These are phyloP conservation scores for Sporobolomyces phaffii DNA, from an alignment of 768 basidiomycete genomes.

Conservation along the genomic window DNA sequence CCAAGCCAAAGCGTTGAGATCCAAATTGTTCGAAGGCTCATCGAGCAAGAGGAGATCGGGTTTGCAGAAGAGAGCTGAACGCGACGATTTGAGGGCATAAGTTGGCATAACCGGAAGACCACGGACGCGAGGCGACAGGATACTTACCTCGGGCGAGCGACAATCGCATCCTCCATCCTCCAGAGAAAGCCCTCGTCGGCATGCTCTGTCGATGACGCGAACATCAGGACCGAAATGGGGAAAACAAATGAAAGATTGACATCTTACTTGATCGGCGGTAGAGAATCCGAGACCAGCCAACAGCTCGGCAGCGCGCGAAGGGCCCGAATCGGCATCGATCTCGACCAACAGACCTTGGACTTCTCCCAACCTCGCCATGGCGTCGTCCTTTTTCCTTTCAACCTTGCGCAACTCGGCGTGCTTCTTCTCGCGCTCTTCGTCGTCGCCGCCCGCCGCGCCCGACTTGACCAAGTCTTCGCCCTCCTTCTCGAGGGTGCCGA, in stretches of 20 bases:
- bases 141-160: conserved; percentile 61
- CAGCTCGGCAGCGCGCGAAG: conserved; percentile 81
- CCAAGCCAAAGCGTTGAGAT: conserved; percentile 95
- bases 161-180: conserved; percentile 97
- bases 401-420: conserved; percentile 34
- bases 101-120: too few species aligned
- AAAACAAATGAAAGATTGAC: neutral
- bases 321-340: conserved; percentile 96
- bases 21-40: conserved; percentile 82
- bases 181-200: conserved; percentile 42
- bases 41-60: conserved; percentile 52
- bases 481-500: conserved; percentile 47
- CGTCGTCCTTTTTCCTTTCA: conserved; percentile 46
- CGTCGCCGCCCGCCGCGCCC: conserved; percentile 48
- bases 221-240: conserved; percentile 53
- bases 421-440: conserved; percentile 54
- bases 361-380: conserved; percentile 64
- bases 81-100: too few species aligned
- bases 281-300: conserved; percentile 89
- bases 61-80: conserved; percentile 88
- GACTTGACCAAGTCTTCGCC: conserved; percentile 23
- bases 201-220: conserved; percentile 60
- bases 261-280: conserved; percentile 75
- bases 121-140: too few species aligned
- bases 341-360: conserved; percentile 87